These are phyloP conservation scores for Pseudognaphalium luteoalbum DNA, from an alignment of 129 eudicot genomes.

Conservation along the genomic window DNA sequence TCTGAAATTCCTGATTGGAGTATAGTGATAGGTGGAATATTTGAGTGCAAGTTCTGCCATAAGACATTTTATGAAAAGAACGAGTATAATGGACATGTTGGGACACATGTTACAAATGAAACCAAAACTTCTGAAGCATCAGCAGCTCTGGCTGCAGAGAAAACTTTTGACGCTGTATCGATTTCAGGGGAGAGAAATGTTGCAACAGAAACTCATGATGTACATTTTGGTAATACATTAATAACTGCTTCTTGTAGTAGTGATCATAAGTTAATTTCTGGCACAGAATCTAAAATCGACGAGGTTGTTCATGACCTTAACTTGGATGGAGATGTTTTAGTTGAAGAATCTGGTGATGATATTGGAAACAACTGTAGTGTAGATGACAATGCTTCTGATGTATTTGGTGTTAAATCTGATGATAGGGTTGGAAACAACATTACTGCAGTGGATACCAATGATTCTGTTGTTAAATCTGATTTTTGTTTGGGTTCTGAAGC, in stretches of 20 bases:
- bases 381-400: slow-evolving; percentile 18
- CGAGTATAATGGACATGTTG: slow-evolving; percentile 58
- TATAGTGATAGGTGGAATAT: slow-evolving; percentile 58
- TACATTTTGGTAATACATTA: slow-evolving; percentile 23
- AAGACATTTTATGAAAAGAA: slow-evolving; percentile 50
- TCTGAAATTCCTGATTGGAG: slow-evolving; percentile 47
- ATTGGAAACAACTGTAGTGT: slow-evolving; percentile 18
- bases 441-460: slow-evolving; percentile 15
- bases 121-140: slow-evolving; percentile 38
- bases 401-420: slow-evolving; percentile 23
- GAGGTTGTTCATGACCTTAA: slow-evolving; percentile 33
- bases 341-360: slow-evolving; percentile 39
- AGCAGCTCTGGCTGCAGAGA: slow-evolving; percentile 26
- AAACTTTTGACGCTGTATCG: slow-evolving; percentile 23
- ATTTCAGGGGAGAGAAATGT: slow-evolving; percentile 1
- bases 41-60: slow-evolving; percentile 59
- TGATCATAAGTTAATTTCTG: slow-evolving; percentile 21
- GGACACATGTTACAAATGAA: slow-evolving; percentile 48
- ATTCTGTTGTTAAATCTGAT: slow-evolving; percentile 38
- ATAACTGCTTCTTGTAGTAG: slow-evolving; percentile 23
- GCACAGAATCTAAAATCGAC: slow-evolving; percentile 27
- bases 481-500: slow-evolving; percentile 37
- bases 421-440: slow-evolving; percentile 24
- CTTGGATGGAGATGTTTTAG: slow-evolving; percentile 13
- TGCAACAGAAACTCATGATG: slow-evolving; percentile 30